These are phyloP conservation scores for Blastobotrys attinorum DNA, from an alignment of 805 yeast genomes.

Conservation along the genomic window DNA sequence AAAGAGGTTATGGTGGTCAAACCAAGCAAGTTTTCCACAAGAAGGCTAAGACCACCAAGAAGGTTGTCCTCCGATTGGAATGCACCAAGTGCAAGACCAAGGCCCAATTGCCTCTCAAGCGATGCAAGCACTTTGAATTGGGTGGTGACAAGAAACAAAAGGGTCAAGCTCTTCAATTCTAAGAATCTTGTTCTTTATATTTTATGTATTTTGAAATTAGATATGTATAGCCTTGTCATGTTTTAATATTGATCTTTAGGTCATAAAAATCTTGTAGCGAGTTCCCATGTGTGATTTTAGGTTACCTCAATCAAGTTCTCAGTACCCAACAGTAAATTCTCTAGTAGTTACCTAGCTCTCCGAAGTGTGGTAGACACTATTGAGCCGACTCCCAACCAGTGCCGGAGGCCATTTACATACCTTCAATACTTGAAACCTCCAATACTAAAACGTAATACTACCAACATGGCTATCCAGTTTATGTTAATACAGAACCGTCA, in stretches of 20 bases:
- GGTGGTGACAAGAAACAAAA: constrained; percentile 99
- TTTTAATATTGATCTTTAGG: neutral
- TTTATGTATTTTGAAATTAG: neutral
- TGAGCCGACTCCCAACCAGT: too few species aligned
- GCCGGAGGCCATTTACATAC: too few species aligned
- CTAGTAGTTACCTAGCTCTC: too few species aligned
- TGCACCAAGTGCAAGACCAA: constrained; percentile 98
- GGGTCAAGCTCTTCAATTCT: constrained; percentile 99
- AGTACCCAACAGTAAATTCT: too few species aligned
- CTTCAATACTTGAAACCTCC: neutral
- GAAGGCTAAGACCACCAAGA: constrained; percentile 99
- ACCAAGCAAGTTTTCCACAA: constrained; percentile 99
- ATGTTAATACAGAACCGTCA: constrained; percentile 81
- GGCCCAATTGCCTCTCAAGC: constrained; percentile 95
- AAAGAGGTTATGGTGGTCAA: constrained; percentile 99
- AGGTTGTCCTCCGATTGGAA: constrained; percentile 98
- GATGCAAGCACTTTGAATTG: constrained; percentile 99
- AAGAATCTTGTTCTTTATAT: constrained; percentile 28
- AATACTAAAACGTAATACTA: neutral
- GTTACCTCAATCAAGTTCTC: too few species aligned
- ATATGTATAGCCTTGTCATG: constrained; percentile 1
- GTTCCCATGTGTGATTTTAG: too few species aligned
- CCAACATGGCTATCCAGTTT: constrained; percentile 42
- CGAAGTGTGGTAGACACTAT: too few species aligned
- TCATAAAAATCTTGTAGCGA: neutral